A percentile compares a stretch with the other conserved stretches of the same genome.
These are phyloP conservation scores for Mycena rosella DNA, from an alignment of 768 basidiomycete species.

Conservation along the genomic window DNA sequence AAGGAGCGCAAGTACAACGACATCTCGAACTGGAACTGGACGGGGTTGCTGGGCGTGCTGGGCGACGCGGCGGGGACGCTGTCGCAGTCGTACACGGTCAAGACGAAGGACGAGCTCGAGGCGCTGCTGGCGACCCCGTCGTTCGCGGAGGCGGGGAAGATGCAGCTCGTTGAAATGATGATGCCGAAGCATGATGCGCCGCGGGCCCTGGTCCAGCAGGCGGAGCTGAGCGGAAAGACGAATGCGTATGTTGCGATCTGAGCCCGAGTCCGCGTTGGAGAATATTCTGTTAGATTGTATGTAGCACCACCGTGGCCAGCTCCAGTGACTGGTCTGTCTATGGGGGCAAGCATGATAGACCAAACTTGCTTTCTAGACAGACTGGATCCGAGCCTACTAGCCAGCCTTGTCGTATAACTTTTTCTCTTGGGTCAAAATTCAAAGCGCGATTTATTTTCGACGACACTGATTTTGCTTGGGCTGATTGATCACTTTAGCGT, in stretches of 20 bases:
- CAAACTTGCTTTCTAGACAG: no score
- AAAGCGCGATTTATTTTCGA: no score
- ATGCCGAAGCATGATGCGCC: conserved; percentile 85
- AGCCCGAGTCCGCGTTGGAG: not conserved
- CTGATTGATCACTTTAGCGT: no score
- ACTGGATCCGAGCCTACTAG: no score
- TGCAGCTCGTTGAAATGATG: conserved; percentile 85
- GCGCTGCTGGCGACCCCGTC: conserved; percentile 70
- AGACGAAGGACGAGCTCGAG: conserved; percentile 75
- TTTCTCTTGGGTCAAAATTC: no score
- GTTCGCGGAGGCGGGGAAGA: conserved; percentile 74
- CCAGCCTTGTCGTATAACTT: no score
- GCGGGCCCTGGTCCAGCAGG: conserved; percentile 65
- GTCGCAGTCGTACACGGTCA: conserved; percentile 75
- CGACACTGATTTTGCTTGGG: no score
- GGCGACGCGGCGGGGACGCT: conserved; percentile 64
- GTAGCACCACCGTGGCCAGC: no score
- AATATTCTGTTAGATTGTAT: no score
- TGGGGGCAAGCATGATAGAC: no score
- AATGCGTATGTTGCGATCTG: conserved; percentile 54
- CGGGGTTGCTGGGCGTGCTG: conserved; percentile 69
- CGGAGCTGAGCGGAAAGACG: conserved; percentile 65
- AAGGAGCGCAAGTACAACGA: conserved; percentile 79
- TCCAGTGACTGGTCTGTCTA: no score
- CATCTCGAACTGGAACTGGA: conserved; percentile 85